Evolutionary conservation across 2,329 filamentous ascomycete species (phyloP).

Genomic region (Xylariaceae sp.): DNA sequence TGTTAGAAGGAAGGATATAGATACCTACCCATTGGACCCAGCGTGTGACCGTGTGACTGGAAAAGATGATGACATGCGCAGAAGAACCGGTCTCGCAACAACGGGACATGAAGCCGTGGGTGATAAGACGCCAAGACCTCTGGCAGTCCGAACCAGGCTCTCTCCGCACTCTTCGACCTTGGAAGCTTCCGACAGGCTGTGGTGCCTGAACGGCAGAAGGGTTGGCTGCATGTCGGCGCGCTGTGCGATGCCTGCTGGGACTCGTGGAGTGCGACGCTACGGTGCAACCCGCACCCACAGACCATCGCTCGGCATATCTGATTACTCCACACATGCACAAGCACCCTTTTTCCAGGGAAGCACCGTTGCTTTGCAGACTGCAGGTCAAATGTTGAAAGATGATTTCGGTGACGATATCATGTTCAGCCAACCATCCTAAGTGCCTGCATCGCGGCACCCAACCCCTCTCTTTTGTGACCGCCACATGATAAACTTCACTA

Average conservation of each 20-base stretch:
- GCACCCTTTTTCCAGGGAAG: constrained; percentile 5
- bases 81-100: constrained; percentile 8
- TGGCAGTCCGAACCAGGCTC: not conserved
- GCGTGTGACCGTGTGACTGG: constrained; percentile 8
- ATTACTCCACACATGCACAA: constrained; percentile 8
- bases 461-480: too few relatives aligned
- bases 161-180: constrained; percentile 7
- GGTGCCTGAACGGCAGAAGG: constrained; percentile 22
- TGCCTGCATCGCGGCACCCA: too few relatives aligned
- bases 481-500: too few relatives aligned
- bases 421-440: too few relatives aligned
- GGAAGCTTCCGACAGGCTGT: constrained; percentile 16
- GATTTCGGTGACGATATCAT: too few relatives aligned
- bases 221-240: constrained; percentile 15
- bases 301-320: constrained; percentile 13
- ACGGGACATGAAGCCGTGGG: constrained; percentile 9
- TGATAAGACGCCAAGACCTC: too few relatives aligned
- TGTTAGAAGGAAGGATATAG: constrained; percentile 8
- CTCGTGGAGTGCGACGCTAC: constrained; percentile 17
- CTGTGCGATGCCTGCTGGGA: constrained; percentile 16
- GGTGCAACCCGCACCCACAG: constrained; percentile 11
- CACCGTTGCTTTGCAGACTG: constrained; percentile 8
- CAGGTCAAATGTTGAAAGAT: too few relatives aligned
- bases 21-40: too few relatives aligned
- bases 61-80: constrained; percentile 1